These are phyloP conservation scores for Datisca glomerata DNA, from an alignment of 306 rosid species.

Conservation along the genomic window DNA sequence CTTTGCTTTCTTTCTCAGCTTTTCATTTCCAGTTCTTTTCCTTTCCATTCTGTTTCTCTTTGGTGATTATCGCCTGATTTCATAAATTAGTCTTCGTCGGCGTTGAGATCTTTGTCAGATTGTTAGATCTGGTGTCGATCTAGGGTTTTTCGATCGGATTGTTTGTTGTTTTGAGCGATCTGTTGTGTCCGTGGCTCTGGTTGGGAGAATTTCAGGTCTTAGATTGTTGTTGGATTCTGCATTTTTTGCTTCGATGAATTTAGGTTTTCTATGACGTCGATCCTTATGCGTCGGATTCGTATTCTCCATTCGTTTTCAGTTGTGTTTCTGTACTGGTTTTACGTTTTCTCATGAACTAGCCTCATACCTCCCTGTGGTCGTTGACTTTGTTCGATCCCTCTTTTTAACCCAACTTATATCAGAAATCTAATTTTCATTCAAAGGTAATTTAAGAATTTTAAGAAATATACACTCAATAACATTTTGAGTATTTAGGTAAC, in stretches of 20 bases:
- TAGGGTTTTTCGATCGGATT: not conserved
- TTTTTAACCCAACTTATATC: not conserved
- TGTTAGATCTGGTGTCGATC: not conserved
- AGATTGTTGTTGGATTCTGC: not conserved
- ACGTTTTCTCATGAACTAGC: slow-evolving; percentile 54
- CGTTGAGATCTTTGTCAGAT: not conserved
- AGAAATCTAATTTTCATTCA: not conserved
- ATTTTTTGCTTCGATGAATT: slow-evolving; percentile 20
- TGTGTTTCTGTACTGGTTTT: slow-evolving; percentile 57
- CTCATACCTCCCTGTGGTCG: not conserved
- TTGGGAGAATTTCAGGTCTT: not conserved
- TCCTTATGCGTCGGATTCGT: slow-evolving; percentile 34
- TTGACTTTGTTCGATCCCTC: slow-evolving; percentile 5
- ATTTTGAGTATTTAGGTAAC: not conserved
- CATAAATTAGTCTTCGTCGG: not conserved
- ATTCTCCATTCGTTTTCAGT: slow-evolving; percentile 46
- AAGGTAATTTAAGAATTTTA: no score
- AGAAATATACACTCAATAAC: not conserved
- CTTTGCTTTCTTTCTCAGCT: not conserved
- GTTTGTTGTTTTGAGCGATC: not conserved
- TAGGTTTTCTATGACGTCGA: slow-evolving; percentile 28
- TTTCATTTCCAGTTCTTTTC: not conserved
- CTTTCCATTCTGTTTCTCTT: not conserved
- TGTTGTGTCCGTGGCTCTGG: not conserved
- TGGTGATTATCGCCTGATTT: not conserved